phyloP scores from a whole-genome alignment of 140 eudicot genomes.

The Ambrosia hybrid region DNA sequence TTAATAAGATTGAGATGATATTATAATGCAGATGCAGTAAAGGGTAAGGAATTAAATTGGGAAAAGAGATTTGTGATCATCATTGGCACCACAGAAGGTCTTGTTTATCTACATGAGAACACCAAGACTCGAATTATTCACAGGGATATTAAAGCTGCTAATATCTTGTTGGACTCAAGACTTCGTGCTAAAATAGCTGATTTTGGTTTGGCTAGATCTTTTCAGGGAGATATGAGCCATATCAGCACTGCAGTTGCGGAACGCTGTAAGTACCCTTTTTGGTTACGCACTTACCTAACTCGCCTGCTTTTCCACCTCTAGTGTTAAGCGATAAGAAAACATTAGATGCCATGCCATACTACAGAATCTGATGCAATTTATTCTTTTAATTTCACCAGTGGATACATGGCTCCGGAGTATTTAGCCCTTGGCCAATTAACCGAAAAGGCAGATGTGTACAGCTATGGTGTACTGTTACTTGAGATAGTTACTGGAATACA shows the following conservation, averaged over 20 bases:
- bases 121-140: slow-evolving; percentile 70
- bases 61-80: slow-evolving; percentile 73
- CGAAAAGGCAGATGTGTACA: slow-evolving; percentile 91
- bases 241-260: slow-evolving; percentile 87
- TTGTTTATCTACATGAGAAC: slow-evolving; percentile 91
- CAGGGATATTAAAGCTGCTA: slow-evolving; percentile 89
- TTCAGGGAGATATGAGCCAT: slow-evolving; percentile 79
- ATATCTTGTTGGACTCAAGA: slow-evolving; percentile 71
- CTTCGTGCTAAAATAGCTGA: slow-evolving; percentile 92
- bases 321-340: neutral
- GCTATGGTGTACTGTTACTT: slow-evolving; percentile 78
- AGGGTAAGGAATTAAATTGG: slow-evolving; percentile 75
- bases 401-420: slow-evolving; percentile 98
- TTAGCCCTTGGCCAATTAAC: slow-evolving; percentile 85
- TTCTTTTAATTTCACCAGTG: slow-evolving; percentile 38
- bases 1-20: neutral
- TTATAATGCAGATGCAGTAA: slow-evolving; percentile 51
- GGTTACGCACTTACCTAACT: slow-evolving; percentile 2
- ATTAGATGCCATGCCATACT: neutral
- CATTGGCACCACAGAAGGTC: slow-evolving; percentile 91
- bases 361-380: slow-evolving; percentile 12
- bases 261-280: slow-evolving; percentile 61
- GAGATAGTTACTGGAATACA: slow-evolving; percentile 78
- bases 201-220: slow-evolving; percentile 84
- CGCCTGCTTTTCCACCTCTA: neutral